Base-by-base conservation (phyloP, 306 rosid species). In the Lathyrus oleraceus region DNA sequence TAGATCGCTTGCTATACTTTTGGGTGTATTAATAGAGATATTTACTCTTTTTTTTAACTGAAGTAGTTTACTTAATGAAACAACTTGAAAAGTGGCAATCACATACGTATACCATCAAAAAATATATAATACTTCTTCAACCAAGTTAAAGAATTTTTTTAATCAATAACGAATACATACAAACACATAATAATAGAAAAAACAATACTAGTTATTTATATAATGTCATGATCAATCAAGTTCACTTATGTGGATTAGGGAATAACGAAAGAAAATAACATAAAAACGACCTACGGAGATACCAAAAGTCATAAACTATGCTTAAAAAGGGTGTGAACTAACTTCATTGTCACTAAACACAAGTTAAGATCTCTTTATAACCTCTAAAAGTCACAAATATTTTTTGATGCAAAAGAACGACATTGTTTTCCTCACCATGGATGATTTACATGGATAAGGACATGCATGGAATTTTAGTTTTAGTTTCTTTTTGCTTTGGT, bases 311-410 rank as follows among this genome's bases (percentile, higher is more conserved):
- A 12, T 38, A 48, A 65, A 47, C 25, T 38, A 43, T n/a, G 54
- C 63, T 35, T 19, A 53, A 54, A 76, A 73, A 36, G 61, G 47
- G 13, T 64, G 53, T 56, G 14, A 63, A 43, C 21, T n/a, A 28
- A 15, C 5, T 9, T 63, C 25, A 21, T 56, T 40, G 45, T 58
- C 49, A 58, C 61, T 44, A 60, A 16, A 10, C 21, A 38, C 74
- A 71, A 53, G 60, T 32, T 32, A 72, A 63, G 12, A 74, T 51
- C 85, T 78, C 82, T 74, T 58, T 58, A 73, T 70, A 74, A 64
- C 80, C 63, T 59, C 78, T 64, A 78, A 82, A 70, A 65, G 82
- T 52, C 80, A 63, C 73, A 3, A 61, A 65, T 43, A 82, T 70
- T 63, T 72, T 65, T 78, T 72, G 72, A 74, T 48, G 80, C 78